Evolutionary conservation across 805 yeast species (phyloP).

Genomic region (Metschnikowia colocasiae): DNA sequence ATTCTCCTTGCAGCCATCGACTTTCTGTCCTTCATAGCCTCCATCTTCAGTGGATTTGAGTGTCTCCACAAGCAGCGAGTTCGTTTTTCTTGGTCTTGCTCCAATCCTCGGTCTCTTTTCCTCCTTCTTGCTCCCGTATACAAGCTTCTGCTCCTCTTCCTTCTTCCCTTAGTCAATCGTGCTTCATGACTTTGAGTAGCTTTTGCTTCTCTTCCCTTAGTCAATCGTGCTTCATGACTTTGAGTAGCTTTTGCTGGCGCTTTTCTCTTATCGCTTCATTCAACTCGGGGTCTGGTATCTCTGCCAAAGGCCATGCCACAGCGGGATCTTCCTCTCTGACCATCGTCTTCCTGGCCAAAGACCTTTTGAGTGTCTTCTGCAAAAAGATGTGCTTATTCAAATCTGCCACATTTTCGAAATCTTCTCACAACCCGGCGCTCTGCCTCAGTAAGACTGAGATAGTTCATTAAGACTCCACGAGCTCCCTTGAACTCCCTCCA

Average conservation of each 20-base stretch:
- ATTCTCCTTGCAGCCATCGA: slow-evolving; percentile 87
- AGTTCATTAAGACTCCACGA: slow-evolving; percentile 48
- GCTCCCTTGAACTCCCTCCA: too few species aligned
- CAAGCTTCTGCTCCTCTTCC: slow-evolving; percentile 58
- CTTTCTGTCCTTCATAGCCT: slow-evolving; percentile 81
- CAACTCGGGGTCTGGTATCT: slow-evolving; percentile 79
- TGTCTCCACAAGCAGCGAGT: slow-evolving; percentile 56
- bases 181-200: slow-evolving; percentile 85
- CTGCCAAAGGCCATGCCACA: slow-evolving; percentile 66
- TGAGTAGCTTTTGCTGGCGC: slow-evolving; percentile 73
- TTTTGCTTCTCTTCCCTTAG: slow-evolving; percentile 81
- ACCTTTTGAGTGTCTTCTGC: slow-evolving; percentile 65
- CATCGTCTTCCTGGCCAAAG: slow-evolving; percentile 64
- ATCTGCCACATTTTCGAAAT: slow-evolving; percentile 72
- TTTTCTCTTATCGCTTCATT: slow-evolving; percentile 81
- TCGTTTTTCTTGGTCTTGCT: slow-evolving; percentile 61
- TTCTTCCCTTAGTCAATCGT: slow-evolving; percentile 72
- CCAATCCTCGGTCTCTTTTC: slow-evolving; percentile 72
- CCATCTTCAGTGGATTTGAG: slow-evolving; percentile 66
- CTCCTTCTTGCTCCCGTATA: slow-evolving; percentile 69
- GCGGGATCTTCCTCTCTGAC: slow-evolving; percentile 46
- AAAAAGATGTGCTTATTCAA: slow-evolving; percentile 63
- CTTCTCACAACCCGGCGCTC: slow-evolving; percentile 61
- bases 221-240: slow-evolving; percentile 82
- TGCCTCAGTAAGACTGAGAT: too few species aligned